A percentile compares a stretch with the other conserved stretches of the same genome.
Conservation (phyloP, 805 yeast species). For the Saturnispora hagleri region DNA sequence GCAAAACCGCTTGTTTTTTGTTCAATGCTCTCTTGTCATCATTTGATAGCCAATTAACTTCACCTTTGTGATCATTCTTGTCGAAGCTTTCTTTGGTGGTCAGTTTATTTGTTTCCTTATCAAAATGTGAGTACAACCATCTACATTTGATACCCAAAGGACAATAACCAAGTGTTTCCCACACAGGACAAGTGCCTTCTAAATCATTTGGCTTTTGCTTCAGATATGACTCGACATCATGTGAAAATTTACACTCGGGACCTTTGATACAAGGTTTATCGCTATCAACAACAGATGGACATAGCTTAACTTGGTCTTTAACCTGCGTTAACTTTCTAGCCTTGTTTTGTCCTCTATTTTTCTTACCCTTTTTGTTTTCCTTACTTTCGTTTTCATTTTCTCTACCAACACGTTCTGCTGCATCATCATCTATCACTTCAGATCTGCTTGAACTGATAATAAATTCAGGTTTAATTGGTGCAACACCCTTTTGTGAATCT, state of each 20-base stretch:
- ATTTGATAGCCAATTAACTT: constrained; percentile 51
- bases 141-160: constrained; percentile 90
- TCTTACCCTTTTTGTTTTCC: constrained; percentile 35
- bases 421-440: constrained; percentile 34
- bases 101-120: constrained; percentile 36
- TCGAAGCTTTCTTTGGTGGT: constrained; percentile 34
- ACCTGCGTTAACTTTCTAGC: constrained; percentile 65
- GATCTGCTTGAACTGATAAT: constrained; percentile 28
- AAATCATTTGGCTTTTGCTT: constrained; percentile 61
- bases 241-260: constrained; percentile 68
- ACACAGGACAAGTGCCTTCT: constrained; percentile 79
- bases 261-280: constrained; percentile 53
- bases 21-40: constrained; percentile 41
- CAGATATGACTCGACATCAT: constrained; percentile 61
- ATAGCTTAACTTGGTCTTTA: constrained; percentile 54
- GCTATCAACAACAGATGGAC: constrained; percentile 55
- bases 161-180: constrained; percentile 72
- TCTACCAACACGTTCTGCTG: constrained; percentile 31
- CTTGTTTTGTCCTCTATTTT: constrained; percentile 72
- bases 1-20: constrained; percentile 53
- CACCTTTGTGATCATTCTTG: constrained; percentile 30
- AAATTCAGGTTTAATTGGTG: constrained; percentile 67
- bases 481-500: constrained; percentile 43
- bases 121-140: constrained; percentile 70
- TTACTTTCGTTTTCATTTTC: constrained; percentile 20